Percentiles rank a stretch among this genome's conserved stretches.
These are phyloP conservation scores for Jimgerdemannia lactiflua DNA, from an alignment of 192 early-diverging fungal genomes.

Conservation along the genomic window DNA sequence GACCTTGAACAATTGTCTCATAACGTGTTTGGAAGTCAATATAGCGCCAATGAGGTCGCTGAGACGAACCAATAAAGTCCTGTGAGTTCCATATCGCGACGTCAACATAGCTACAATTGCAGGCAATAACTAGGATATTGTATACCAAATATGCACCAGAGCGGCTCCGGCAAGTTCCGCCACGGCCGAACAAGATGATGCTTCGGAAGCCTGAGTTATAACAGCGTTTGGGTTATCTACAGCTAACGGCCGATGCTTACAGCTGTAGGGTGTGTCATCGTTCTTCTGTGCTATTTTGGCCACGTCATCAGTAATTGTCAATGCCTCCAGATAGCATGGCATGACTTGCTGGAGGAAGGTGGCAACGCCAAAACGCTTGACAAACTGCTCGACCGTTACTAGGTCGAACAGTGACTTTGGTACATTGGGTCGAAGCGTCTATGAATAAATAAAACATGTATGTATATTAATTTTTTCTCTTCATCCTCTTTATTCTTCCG, in stretches of 20 bases:
- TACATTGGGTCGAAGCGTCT: constrained; percentile 45
- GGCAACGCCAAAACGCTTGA: constrained; percentile 45
- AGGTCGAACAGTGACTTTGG: constrained; percentile 41
- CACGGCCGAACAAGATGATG: constrained; percentile 14
- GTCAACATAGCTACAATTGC: no score
- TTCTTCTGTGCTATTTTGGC: constrained; percentile 13
- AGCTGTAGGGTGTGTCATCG: not conserved
- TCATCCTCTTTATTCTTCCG: no score
- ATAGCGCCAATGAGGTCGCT: constrained; percentile 51
- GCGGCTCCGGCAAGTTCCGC: constrained; percentile 43
- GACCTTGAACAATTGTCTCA: constrained; percentile 50
- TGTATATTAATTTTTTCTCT: no score
- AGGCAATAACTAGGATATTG: not conserved
- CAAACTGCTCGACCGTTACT: constrained; percentile 36
- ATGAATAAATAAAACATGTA: not conserved
- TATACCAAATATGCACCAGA: constrained; percentile 48
- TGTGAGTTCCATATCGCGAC: no score
- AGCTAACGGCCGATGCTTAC: not conserved
- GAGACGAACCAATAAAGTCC: not conserved
- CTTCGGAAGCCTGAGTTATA: not conserved
- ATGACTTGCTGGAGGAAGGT: constrained; percentile 54
- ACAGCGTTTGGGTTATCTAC: not conserved
- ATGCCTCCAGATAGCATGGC: constrained; percentile 52
- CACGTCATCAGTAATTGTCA: constrained; percentile 38
- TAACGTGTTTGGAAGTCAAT: constrained; percentile 53